Percentiles rank a stretch among this genome's conserved stretches.
These are phyloP conservation scores for Cutaneotrichosporon sp. DNA, from an alignment of 1,284 basidiomycete genomes.

Conservation along the genomic window DNA sequence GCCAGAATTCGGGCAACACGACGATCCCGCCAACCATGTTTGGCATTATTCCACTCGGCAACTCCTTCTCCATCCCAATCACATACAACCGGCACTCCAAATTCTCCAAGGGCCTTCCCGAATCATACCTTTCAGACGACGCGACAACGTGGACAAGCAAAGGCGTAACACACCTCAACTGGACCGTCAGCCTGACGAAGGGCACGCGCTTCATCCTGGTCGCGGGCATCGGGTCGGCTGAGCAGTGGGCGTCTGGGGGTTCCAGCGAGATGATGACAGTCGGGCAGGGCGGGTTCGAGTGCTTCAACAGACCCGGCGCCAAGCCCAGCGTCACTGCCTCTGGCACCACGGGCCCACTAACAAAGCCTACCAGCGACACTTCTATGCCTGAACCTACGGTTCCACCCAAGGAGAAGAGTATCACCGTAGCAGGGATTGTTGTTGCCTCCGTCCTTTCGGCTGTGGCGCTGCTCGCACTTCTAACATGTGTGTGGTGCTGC, in stretches of 20 bases:
- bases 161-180: slow-evolving; percentile 41
- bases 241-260: slow-evolving; percentile 45
- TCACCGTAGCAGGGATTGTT: slow-evolving; percentile 42
- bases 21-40: slow-evolving; percentile 44
- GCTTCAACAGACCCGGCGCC: slow-evolving; percentile 18
- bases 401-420: not conserved
- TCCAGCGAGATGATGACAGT: slow-evolving; percentile 42
- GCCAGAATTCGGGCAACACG: slow-evolving; percentile 33
- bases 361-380: no score
- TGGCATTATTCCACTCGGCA: slow-evolving; percentile 46
- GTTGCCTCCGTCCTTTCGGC: slow-evolving; percentile 56
- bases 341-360: not conserved
- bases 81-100: slow-evolving; percentile 29
- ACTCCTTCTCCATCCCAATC: slow-evolving; percentile 43
- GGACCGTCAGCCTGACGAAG: slow-evolving; percentile 42
- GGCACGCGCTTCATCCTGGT: slow-evolving; percentile 47
- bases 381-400: no score
- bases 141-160: slow-evolving; percentile 38
- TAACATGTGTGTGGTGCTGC: slow-evolving; percentile 48
- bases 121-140: slow-evolving; percentile 25
- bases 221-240: slow-evolving; percentile 40
- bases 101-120: slow-evolving; percentile 30
- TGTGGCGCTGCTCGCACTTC: slow-evolving; percentile 36
- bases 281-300: slow-evolving; percentile 36
- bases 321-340: slow-evolving; percentile 34